Evolutionary conservation across 192 early-diverging fungal genomes (phyloP), one percentile per base, ranked within the genome.

Genomic region (Coemansia sp.): DNA sequence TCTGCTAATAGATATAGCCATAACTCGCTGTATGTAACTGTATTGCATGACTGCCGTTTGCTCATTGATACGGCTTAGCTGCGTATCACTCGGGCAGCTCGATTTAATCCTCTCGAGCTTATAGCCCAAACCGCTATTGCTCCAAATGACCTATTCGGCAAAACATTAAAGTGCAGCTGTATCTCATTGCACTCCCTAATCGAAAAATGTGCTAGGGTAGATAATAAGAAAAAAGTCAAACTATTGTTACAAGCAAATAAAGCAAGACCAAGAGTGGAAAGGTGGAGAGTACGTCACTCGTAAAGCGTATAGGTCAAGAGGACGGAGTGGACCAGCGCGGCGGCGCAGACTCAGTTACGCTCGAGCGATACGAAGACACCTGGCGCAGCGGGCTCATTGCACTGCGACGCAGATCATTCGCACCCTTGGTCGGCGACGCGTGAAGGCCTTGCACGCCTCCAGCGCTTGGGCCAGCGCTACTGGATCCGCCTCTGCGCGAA

Each of bases 381-480:
- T 73, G 71, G n/a, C 71, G 59, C 56, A 73, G 47, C 9, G 70
- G 70, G 43, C 72, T 74, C 72, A 74, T 74, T 3, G 72, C 72
- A 49, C 60, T 74, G 65, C 65, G 65, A 22, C 65, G 57, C 7
- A 68, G 38, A 19, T 78, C 69, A n/a, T 19, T 41, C 3, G 65
- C 65, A 48, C 65, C 65, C 58, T 67, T 80, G 20, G 71, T 71
- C 52, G 77, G 77, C 65, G 77, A 80, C 37, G 61, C 68, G 54
- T 79, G 71, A 6, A 54, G n/a, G 16, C 32, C 50, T 35, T 48
- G 38, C 48, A 54, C 29, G 24, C 24, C 32, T 8, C 20, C 32
- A 23, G 45, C 47, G 13, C 35, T 37, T 23, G 39, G 11, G 12
- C 61, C 45, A 26, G 20, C 61, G n/a, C 32, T 61, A 35, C 23